Conservation (phyloP, 202 grass and related monocot species). For the Digitaria exilis region DNA sequence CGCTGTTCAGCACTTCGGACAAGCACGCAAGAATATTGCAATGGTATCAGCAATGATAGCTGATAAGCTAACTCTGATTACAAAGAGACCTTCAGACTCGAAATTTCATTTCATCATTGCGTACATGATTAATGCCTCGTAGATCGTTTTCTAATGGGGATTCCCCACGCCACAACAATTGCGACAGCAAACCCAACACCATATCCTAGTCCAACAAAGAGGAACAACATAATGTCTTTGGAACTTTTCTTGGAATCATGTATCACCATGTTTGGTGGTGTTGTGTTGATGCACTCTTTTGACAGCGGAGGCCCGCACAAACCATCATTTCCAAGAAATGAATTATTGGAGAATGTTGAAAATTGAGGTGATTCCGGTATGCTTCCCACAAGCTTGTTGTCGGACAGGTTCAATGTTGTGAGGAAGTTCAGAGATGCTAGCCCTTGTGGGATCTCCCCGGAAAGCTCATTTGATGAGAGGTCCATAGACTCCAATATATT, state of each 20-base stretch:
- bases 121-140: too few species aligned
- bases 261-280: neutral
- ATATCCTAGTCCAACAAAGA: constrained; percentile 6
- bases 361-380: constrained; percentile 6
- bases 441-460: neutral
- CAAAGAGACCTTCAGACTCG: too few species aligned
- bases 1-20: too few species aligned
- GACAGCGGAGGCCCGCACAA: constrained; percentile 24
- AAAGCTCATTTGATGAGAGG: constrained; percentile 36
- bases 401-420: neutral
- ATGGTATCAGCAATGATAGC: too few species aligned
- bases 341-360: neutral
- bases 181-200: constrained; percentile 1
- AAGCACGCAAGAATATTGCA: too few species aligned
- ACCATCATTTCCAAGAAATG: neutral
- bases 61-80: too few species aligned
- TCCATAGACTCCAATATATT: constrained; percentile 40
- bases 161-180: neutral
- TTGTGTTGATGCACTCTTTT: neutral
- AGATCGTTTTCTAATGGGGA: neutral
- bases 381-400: neutral
- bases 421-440: constrained; percentile 25
- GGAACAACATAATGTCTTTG: neutral
- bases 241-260: neutral
- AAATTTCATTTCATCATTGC: too few species aligned